Evolutionary conservation across 1,139 yeast genomes (phyloP).

Genomic region (Lodderomyces margitis): DNA sequence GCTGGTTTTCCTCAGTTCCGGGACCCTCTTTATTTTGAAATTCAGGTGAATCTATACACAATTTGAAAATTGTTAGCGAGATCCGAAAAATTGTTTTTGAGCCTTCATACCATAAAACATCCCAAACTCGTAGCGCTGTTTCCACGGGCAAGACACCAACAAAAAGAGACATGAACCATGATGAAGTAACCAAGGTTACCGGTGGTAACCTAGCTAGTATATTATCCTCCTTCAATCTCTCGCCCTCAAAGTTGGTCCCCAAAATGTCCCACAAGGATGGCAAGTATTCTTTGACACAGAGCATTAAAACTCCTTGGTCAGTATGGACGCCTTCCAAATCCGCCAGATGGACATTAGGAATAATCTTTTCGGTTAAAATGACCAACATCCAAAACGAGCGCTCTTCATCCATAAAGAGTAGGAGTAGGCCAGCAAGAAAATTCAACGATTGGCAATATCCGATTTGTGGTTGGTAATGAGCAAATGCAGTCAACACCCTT

Average conservation of each 20-base stretch:
- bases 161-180: conserved; percentile 97
- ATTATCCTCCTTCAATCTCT: conserved; percentile 50
- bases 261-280: conserved; percentile 75
- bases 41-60: conserved; percentile 63
- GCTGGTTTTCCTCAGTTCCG: conserved; percentile 49
- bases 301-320: conserved; percentile 91
- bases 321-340: conserved; percentile 91
- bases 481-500: conserved; percentile 79
- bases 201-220: conserved; percentile 81
- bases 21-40: conserved; percentile 22
- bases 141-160: conserved; percentile 88
- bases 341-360: conserved; percentile 91
- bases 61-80: conserved; percentile 77
- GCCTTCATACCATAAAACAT: conserved; percentile 88
- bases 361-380: conserved; percentile 75
- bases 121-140: conserved; percentile 88
- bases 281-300: conserved; percentile 77
- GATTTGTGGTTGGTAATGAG: conserved; percentile 82
- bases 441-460: conserved; percentile 96
- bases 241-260: conserved; percentile 45
- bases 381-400: conserved; percentile 94
- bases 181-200: conserved; percentile 86
- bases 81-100: conserved; percentile 82
- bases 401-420: conserved; percentile 85
- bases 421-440: conserved; percentile 80